phyloP scores from a whole-genome alignment of 192 early-diverging fungal species.

The Coemansia reversa region DNA sequence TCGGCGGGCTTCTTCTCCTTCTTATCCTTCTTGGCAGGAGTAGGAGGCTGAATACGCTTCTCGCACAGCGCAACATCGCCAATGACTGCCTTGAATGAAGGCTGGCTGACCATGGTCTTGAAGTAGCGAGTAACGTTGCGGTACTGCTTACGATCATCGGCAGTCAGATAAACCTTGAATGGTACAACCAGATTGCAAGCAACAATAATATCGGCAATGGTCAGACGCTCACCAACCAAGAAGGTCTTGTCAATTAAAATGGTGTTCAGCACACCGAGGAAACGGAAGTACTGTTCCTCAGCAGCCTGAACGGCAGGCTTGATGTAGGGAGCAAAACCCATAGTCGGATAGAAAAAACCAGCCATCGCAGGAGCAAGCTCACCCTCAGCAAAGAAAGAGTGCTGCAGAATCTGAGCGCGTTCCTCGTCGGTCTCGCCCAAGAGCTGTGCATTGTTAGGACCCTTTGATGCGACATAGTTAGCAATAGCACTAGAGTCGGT shows the following conservation, averaged over 20 bases:
- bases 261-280: conserved; percentile 72
- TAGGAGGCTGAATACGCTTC: conserved; percentile 48
- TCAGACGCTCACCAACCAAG: conserved; percentile 91
- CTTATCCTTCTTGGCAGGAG: conserved; percentile 64
- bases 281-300: conserved; percentile 63
- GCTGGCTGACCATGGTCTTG: conserved; percentile 80
- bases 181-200: conserved; percentile 47
- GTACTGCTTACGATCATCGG: conserved; percentile 77
- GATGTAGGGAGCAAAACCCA: conserved; percentile 48
- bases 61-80: conserved; percentile 71
- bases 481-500: conserved; percentile 90
- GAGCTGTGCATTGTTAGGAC: conserved; percentile 49
- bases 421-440: conserved; percentile 62
- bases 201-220: conserved; percentile 85
- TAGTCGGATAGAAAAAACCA: conserved; percentile 53
- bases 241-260: conserved; percentile 83
- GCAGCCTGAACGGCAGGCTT: conserved; percentile 69
- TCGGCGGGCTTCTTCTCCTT: conserved; percentile 58
- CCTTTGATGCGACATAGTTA: conserved; percentile 68
- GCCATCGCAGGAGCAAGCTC: conserved; percentile 49
- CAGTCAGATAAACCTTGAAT: conserved; percentile 53
- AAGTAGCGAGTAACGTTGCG: conserved; percentile 93
- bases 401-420: conserved; percentile 65
- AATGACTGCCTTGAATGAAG: conserved; percentile 78
- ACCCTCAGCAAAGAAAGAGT: conserved; percentile 61